Evolutionary conservation across 2,329 filamentous ascomycete genomes (phyloP).

Genomic region (Penicillium expansum): DNA sequence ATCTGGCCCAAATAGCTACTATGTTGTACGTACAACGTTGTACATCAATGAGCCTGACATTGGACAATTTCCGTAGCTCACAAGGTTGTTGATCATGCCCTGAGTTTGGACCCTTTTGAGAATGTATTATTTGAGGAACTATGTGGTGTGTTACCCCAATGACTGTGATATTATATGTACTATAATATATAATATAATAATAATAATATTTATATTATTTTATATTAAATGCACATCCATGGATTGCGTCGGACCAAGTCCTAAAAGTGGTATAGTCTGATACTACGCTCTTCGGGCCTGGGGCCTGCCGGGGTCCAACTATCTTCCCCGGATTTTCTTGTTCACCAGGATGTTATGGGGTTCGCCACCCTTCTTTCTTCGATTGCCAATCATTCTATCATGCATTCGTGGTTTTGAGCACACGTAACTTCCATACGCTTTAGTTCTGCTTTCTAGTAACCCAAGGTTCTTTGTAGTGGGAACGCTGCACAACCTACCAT

Average conservation of each 20-base stretch:
- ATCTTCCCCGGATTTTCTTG: conserved; percentile 11
- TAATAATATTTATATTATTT: too few relatives aligned
- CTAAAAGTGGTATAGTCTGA: conserved; percentile 3
- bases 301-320: not conserved
- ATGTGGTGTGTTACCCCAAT: too few relatives aligned
- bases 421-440: not conserved
- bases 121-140: not conserved
- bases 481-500: conserved; percentile 2
- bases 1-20: not conserved
- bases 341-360: not conserved
- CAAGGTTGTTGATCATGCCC: not conserved
- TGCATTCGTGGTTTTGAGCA: not conserved
- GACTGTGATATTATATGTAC: too few relatives aligned
- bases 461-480: not conserved
- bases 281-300: conserved; percentile 6
- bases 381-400: not conserved
- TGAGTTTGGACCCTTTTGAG: not conserved
- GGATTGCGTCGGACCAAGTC: not conserved
- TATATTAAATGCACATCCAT: not conserved
- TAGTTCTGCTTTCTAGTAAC: not conserved
- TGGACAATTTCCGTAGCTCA: not conserved
- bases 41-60: not conserved
- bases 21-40: not conserved
- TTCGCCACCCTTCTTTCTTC: not conserved
- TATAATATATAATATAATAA: too few relatives aligned